A percentile compares a stretch with the other conserved stretches of the same genome.
These are phyloP conservation scores for Rhodomyrtus psidioides DNA, from an alignment of 441 rosid species.

Conservation along the genomic window DNA sequence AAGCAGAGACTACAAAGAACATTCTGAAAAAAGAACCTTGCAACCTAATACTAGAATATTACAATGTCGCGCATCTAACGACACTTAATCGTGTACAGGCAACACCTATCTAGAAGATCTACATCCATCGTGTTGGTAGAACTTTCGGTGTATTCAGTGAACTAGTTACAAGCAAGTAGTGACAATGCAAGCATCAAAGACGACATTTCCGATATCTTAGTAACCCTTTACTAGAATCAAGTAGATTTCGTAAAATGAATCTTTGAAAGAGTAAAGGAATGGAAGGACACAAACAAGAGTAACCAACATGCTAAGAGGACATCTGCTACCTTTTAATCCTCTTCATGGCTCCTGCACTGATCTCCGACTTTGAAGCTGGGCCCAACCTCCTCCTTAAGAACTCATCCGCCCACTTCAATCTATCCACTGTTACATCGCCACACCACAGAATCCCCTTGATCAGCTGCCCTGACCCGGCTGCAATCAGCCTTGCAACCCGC, in stretches of 20 bases:
- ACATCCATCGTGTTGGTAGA: background rate
- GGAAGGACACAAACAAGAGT: background rate
- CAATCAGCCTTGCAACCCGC: constrained; percentile 57
- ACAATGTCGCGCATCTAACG: background rate
- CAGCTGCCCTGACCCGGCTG: constrained; percentile 82
- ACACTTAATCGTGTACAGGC: background rate
- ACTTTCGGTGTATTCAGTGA: background rate
- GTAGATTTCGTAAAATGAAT: background rate
- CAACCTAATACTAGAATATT: background rate
- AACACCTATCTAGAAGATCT: background rate
- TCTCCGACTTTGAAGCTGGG: constrained; percentile 27
- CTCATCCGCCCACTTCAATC: constrained; percentile 65
- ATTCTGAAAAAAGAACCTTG: background rate
- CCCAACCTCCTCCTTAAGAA: constrained; percentile 51
- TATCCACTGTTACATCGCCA: constrained; percentile 84
- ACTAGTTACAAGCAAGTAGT: background rate
- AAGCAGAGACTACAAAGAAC: background rate
- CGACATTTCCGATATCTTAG: background rate
- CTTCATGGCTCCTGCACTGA: constrained; percentile 56
- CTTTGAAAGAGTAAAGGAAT: background rate
- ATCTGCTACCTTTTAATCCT: constrained; percentile 61
- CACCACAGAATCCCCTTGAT: constrained; percentile 87
- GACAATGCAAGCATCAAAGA: background rate
- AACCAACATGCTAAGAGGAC: background rate
- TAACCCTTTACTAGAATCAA: background rate